Evolutionary conservation across 495 filamentous ascomycete genomes (phyloP), one percentile per base, ranked within the genome.

Genomic region (Neurospora tetraspora): DNA sequence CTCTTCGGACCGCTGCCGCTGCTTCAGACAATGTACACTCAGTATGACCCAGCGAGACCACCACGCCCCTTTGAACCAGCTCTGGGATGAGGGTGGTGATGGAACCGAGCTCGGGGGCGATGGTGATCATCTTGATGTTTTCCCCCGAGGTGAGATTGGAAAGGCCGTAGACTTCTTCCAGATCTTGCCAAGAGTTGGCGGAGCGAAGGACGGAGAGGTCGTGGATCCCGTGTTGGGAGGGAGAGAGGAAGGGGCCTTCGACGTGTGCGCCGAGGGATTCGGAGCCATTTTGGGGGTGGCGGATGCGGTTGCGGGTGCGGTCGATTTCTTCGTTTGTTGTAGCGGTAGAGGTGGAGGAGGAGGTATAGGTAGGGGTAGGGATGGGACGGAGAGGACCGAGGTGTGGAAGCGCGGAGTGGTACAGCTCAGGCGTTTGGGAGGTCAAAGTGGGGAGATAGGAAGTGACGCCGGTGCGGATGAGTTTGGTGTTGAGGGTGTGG

Each of bases 221-320:
- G 83, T 95, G 89, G 71, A 94, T 88, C 70, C 92, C 93, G 74
- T 93, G 87, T 82, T 92, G 87, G 71, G 84, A 78, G 70, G 90
- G 86, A 78, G 79, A 91, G 70, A 97, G 85, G 83, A 94, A 97
- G 0, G 93, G 93, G 0, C 93, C 93, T 85, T 97, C 93, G 77
- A 89, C 88, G 77, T 97, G 93, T 5, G 93, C 93, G 4, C 93
- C 93, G 6, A 97, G 88, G 1, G 91, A 93, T 79, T 94, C 92
- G 39, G 92, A 87, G 72, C 93, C 93, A 70, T 89, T 86, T 73
- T 86, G 80, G 38, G 88, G 76, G 34, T 80, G 69, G n/a, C 88
- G 84, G 10, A 12, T 12, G 45, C 10, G 20, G 9, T 2, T 14
- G 11, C 2, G 39, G 11, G 10, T 12, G 39, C 11, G 10, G 10